Evolutionary conservation across 768 basidiomycete genomes (phyloP).

Genomic region (Suillus bovinus): DNA sequence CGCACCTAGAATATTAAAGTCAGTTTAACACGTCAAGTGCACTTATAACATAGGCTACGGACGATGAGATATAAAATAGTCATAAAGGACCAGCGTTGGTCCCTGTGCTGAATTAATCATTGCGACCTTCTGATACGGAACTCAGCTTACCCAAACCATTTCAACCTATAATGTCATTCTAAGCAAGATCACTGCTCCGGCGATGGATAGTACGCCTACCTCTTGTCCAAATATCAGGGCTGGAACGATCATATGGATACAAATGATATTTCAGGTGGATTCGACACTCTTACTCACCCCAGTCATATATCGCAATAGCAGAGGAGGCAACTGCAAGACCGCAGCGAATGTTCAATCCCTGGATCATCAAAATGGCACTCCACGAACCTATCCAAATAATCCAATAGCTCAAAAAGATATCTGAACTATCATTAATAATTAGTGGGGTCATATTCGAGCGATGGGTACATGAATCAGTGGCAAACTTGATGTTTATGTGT

Average conservation of each 20-base stretch:
- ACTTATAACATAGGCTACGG: background rate
- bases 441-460: background rate
- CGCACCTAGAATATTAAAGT: background rate
- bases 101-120: background rate
- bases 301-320: background rate
- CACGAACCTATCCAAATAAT: conserved; percentile 1
- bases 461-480: background rate
- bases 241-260: background rate
- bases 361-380: background rate
- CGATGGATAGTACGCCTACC: background rate
- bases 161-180: background rate
- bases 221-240: background rate
- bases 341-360: background rate
- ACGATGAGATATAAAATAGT: background rate
- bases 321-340: background rate
- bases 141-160: background rate
- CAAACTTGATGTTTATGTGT: no score
- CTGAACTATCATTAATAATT: background rate
- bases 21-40: background rate
- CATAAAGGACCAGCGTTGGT: background rate
- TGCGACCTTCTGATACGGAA: background rate
- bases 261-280: background rate
- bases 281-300: background rate
- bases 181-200: background rate
- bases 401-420: background rate